Evolutionary conservation across 192 early-diverging fungal genomes (phyloP).

Genomic region (Coemansia sp.): DNA sequence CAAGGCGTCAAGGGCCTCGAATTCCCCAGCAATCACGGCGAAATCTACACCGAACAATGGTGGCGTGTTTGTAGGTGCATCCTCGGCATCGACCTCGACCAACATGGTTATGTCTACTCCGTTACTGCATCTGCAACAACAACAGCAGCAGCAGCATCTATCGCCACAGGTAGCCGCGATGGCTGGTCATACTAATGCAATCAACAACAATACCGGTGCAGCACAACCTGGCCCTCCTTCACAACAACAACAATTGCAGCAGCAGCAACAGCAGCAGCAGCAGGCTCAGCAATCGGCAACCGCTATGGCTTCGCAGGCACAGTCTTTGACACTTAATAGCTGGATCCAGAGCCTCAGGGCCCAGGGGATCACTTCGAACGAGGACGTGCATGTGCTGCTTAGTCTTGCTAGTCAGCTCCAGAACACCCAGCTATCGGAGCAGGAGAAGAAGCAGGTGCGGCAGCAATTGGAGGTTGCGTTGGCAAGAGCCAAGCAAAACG

Average conservation of each 20-base stretch:
- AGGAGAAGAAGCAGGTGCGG: slow-evolving; percentile 11
- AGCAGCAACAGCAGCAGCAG: neutral
- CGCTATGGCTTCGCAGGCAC: neutral
- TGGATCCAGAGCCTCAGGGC: slow-evolving; percentile 7
- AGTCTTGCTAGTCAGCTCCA: slow-evolving; percentile 12
- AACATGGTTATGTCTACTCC: neutral
- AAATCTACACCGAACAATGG: slow-evolving; percentile 11
- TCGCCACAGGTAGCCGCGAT: slow-evolving; percentile 1
- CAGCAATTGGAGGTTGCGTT: slow-evolving; percentile 10
- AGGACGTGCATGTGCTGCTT: slow-evolving; percentile 7
- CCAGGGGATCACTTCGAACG: slow-evolving; percentile 19
- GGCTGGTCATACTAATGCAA: neutral
- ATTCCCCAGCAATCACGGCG: slow-evolving; percentile 39
- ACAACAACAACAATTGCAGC: slow-evolving; percentile 1
- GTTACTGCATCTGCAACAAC: neutral
- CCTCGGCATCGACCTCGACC: too few relatives aligned
- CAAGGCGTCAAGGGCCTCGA: slow-evolving; percentile 28
- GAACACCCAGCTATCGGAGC: slow-evolving; percentile 5
- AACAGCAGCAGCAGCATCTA: slow-evolving; percentile 6
- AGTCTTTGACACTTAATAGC: neutral
- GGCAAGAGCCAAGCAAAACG: slow-evolving; percentile 7
- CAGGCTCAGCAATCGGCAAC: slow-evolving; percentile 4
- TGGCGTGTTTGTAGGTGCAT: neutral
- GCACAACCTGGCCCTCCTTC: neutral
- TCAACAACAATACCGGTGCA: neutral